Evolutionary conservation across 139 green algal genomes (phyloP).

Genomic region (Tetraselmis chui): DNA sequence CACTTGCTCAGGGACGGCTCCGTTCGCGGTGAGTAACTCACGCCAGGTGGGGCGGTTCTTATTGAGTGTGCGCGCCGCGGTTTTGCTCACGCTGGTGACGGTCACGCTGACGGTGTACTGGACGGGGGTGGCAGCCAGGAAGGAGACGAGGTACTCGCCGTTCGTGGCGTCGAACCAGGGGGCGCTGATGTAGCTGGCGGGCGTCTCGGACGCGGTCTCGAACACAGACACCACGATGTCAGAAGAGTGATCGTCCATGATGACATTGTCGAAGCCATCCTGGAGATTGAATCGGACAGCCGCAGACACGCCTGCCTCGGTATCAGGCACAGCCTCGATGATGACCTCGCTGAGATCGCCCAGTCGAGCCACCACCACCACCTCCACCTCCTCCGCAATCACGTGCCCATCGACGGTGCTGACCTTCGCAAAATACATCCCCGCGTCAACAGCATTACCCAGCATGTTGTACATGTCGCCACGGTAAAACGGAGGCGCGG

Average conservation of each 20-base stretch:
- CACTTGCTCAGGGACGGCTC: background rate
- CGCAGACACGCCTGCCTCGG: background rate
- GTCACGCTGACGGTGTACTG: background rate
- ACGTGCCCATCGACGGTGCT: background rate
- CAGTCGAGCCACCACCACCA: background rate
- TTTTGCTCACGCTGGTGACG: background rate
- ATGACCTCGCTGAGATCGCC: background rate
- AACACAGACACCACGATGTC: background rate
- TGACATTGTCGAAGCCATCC: slow-evolving; percentile 4
- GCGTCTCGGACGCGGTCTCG: background rate
- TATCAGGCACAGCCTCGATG: background rate
- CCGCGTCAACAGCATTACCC: background rate
- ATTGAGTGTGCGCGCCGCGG: background rate
- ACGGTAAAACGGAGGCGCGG: background rate
- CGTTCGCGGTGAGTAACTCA: background rate
- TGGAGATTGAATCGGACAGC: background rate
- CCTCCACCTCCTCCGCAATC: background rate
- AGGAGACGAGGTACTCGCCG: background rate
- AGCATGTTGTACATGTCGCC: background rate
- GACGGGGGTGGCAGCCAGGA: background rate
- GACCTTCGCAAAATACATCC: slow-evolving; percentile 1
- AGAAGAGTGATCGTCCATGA: background rate
- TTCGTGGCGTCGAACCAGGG: background rate
- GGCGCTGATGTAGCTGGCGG: background rate
- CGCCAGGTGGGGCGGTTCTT: background rate